Conservation (phyloP, 2,329 filamentous ascomycete genomes). For the Monosporascus cannonballus region DNA sequence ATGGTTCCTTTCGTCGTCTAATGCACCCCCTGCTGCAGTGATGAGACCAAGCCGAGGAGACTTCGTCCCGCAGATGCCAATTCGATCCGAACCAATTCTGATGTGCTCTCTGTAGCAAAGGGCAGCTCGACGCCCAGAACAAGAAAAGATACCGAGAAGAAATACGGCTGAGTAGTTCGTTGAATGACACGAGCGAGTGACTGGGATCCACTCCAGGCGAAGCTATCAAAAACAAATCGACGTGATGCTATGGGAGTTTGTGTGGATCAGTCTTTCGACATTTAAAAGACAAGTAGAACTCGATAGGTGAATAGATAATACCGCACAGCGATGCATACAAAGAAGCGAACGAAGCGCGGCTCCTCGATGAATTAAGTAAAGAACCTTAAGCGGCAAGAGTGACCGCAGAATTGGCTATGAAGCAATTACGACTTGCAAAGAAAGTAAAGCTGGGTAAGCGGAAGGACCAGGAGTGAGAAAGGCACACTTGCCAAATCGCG, state of each 20-base stretch:
- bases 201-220: too few species aligned
- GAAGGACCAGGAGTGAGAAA: not conserved
- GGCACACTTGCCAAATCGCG: not conserved
- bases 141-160: not conserved
- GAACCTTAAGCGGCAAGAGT: constrained; percentile 5
- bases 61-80: not conserved
- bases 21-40: not conserved
- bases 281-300: not conserved
- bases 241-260: not conserved
- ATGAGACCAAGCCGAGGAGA: too few species aligned
- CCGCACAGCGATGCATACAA: constrained; percentile 7
- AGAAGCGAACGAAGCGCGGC: constrained; percentile 15
- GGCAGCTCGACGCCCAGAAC: too few species aligned
- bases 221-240: not conserved
- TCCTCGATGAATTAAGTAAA: constrained; percentile 8
- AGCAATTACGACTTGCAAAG: not conserved
- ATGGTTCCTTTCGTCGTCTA: not conserved
- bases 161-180: not conserved
- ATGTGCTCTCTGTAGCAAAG: too few species aligned
- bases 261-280: not conserved
- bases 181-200: not conserved
- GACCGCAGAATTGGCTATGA: too few species aligned
- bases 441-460: not conserved
- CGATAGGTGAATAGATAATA: not conserved
- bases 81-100: too few species aligned